Evolutionary conservation across 495 filamentous ascomycete species (phyloP).

Genomic region (Aspergillus haitiensis): DNA sequence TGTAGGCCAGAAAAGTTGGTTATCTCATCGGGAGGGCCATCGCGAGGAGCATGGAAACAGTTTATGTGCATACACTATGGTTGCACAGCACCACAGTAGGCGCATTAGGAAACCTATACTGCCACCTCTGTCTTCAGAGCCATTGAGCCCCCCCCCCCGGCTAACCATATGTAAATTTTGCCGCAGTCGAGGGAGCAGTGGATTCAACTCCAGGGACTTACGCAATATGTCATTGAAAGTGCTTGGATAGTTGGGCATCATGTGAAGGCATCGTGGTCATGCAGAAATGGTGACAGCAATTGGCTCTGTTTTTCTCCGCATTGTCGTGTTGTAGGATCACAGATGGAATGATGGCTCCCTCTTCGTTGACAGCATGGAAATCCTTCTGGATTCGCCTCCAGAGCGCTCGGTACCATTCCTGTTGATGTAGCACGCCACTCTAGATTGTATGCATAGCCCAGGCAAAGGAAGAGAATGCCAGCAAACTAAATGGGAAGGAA

Average conservation of each 20-base stretch:
- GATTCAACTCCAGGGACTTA: too few relatives aligned
- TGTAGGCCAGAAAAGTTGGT: neutral
- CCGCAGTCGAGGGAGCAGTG: too few relatives aligned
- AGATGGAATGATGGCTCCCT: neutral
- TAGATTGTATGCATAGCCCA: neutral
- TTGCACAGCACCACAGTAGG: constrained; percentile 13
- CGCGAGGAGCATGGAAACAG: constrained; percentile 3
- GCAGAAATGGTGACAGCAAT: neutral
- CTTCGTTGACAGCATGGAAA: neutral
- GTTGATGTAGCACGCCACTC: neutral
- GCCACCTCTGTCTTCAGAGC: neutral
- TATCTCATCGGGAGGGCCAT: neutral
- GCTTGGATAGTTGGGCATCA: too few relatives aligned
- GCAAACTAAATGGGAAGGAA: neutral
- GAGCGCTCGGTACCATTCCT: neutral
- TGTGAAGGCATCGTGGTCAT: too few relatives aligned
- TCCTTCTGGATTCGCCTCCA: neutral
- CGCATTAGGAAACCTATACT: constrained; percentile 2
- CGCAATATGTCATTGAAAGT: too few relatives aligned
- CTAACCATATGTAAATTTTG: neutral
- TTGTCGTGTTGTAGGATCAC: neutral
- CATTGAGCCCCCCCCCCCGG: neutral
- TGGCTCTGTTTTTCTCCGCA: neutral
- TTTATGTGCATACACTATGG: neutral
- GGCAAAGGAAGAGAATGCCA: neutral